Base-by-base conservation (phyloP, 768 basidiomycete species). In the Cystofilobasidium capitatum region DNA sequence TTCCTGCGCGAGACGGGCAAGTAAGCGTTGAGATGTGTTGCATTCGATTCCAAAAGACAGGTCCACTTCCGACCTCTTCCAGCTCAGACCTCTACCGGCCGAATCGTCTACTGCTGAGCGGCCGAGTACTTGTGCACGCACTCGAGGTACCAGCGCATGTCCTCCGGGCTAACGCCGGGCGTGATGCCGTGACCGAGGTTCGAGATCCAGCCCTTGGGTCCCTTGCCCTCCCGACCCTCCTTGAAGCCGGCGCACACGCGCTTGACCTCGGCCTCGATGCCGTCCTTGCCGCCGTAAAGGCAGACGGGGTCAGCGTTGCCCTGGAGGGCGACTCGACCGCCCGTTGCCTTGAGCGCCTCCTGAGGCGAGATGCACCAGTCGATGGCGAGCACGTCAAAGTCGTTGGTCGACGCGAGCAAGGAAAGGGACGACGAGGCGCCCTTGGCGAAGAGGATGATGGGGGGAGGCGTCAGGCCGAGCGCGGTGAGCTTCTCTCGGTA, bases 161-260 rank as follows among this genome's bases (percentile, higher is more conserved):
- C 90, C 64, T 97, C 92, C 26, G 94, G 91, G 76, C 96, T 85
- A 17, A 98, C 93, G 39, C 55, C 88, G 14, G 96, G 96, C 5
- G 92, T 96, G 72, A 99, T 93, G 7, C 96, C 96, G 75, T 98
- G 96, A 0, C 96, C 96, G 26, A 99, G 79, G 78, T 98, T 98
- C 12, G 89, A 88, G 73, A 98, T 97, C 91, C 93, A 98, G n/a
- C 85, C 88, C 45, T 81, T 82, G 24, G 79, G 73, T 61, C 76
- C 66, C 44, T 64, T 75, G 60, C 80, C 81, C 10, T 80, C 81
- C 13, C 84, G 83, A 51, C 72, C 78, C 9, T 74, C 73, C 59
- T 82, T 80, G 79, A 97, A 98, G n/a, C 82, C 82, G 70, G 83
- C 80, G 69, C 85, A 84, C 84, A 92, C 87, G 71, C 87, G 81